phyloP scores from a whole-genome alignment of 2,329 filamentous ascomycete genomes.

The Pseudocercospora fuligena region DNA sequence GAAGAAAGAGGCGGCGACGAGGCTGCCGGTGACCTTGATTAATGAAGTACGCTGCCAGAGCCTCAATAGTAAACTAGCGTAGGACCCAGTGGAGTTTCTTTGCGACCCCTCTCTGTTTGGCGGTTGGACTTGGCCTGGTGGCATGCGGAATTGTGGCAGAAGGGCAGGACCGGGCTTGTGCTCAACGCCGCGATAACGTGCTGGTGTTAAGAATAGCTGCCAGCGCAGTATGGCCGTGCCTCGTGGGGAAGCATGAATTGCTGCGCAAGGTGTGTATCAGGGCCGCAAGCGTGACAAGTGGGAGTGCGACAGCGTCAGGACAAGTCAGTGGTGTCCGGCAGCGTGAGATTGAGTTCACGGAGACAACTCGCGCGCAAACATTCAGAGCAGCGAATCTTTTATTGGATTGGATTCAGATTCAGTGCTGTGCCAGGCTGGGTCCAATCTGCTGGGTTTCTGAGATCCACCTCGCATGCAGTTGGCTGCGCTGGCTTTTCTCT shows the following conservation, averaged over 20 bases:
- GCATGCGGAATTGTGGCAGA: slow-evolving; percentile 4
- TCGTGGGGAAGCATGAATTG: no score
- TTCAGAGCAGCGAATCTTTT: background rate
- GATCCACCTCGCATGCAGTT: slow-evolving; percentile 18
- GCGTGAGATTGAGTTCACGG: slow-evolving; percentile 1
- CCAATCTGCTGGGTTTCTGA: slow-evolving; percentile 18
- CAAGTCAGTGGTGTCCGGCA: slow-evolving; percentile 9
- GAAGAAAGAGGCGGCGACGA: slow-evolving; percentile 15
- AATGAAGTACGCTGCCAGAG: slow-evolving; percentile 14
- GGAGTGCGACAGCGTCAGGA: slow-evolving; percentile 2
- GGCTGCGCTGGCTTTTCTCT: background rate
- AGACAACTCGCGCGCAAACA: slow-evolving; percentile 1
- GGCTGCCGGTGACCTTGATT: slow-evolving; percentile 16
- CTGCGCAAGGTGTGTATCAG: background rate
- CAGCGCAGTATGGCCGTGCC: background rate
- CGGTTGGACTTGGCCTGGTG: slow-evolving; percentile 1
- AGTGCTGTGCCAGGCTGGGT: slow-evolving; percentile 3
- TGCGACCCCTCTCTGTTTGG: slow-evolving; percentile 15
- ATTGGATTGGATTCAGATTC: slow-evolving; percentile 10
- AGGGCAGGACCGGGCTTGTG: slow-evolving; percentile 2
- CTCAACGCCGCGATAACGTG: slow-evolving; percentile 1
- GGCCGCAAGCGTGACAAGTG: background rate
- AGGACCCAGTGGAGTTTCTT: slow-evolving; percentile 18
- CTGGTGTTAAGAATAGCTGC: slow-evolving; percentile 6
- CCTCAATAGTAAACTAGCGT: slow-evolving; percentile 19